Evolutionary conservation across 257 asterid species (phyloP).

Genomic region (Haberlea rhodopensis): DNA sequence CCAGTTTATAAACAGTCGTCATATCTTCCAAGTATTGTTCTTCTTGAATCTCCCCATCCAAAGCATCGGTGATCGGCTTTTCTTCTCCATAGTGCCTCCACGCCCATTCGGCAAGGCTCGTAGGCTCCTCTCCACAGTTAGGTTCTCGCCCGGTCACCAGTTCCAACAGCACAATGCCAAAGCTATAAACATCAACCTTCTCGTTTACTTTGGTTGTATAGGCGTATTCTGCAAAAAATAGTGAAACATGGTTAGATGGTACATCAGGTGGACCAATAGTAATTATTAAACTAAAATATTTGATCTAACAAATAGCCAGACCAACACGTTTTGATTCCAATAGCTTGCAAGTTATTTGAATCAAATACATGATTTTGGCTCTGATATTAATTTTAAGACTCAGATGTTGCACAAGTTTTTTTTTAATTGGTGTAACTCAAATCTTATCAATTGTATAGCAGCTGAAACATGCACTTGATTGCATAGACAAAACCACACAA

Average conservation of each 20-base stretch:
- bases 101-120: slow-evolving; percentile 86
- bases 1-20: slow-evolving; percentile 55
- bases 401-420: no score
- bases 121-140: slow-evolving; percentile 55
- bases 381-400: background rate
- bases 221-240: slow-evolving; percentile 63
- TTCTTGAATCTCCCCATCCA: slow-evolving; percentile 52
- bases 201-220: slow-evolving; percentile 44
- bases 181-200: slow-evolving; percentile 44
- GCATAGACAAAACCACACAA: background rate
- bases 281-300: no score
- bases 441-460: background rate
- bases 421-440: background rate
- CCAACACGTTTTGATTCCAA: no score
- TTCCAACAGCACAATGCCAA: slow-evolving; percentile 44
- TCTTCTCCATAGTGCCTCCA: slow-evolving; percentile 67
- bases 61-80: slow-evolving; percentile 32
- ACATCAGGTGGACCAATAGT: no score
- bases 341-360: no score
- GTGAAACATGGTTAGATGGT: background rate
- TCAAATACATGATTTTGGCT: background rate
- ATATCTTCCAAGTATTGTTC: slow-evolving; percentile 51
- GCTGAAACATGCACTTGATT: no score
- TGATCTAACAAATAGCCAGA: no score
- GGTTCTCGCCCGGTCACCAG: slow-evolving; percentile 55